Evolutionary conservation across 2,329 filamentous ascomycete species (phyloP).

Genomic region (Chaetomiaceae sp.): DNA sequence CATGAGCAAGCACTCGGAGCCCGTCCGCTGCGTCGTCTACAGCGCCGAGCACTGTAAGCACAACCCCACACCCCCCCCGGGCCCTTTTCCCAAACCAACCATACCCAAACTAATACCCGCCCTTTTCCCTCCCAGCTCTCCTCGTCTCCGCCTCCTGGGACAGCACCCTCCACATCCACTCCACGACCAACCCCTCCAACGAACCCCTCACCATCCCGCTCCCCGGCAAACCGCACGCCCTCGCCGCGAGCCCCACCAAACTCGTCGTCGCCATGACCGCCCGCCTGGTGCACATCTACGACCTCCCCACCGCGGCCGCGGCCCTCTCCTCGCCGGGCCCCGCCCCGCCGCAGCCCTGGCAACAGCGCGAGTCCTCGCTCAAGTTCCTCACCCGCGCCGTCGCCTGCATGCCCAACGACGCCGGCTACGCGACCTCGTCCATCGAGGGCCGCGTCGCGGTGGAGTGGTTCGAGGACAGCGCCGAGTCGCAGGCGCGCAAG

Average conservation of each 20-base stretch:
- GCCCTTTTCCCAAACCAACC: neutral
- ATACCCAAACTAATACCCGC: neutral
- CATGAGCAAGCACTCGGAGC: slow-evolving; percentile 71
- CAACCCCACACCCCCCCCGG: neutral
- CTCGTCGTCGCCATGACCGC: slow-evolving; percentile 94
- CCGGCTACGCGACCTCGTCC: slow-evolving; percentile 83
- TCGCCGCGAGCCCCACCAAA: slow-evolving; percentile 72
- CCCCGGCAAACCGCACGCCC: slow-evolving; percentile 82
- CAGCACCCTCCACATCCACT: slow-evolving; percentile 79
- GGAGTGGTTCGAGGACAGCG: slow-evolving; percentile 92
- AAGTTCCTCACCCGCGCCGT: slow-evolving; percentile 95
- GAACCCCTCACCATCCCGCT: slow-evolving; percentile 63
- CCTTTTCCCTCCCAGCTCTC: slow-evolving; percentile 45
- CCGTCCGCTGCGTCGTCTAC: slow-evolving; percentile 81
- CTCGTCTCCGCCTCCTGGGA: slow-evolving; percentile 94
- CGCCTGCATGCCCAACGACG: slow-evolving; percentile 93
- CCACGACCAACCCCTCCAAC: slow-evolving; percentile 50
- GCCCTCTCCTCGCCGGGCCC: slow-evolving; percentile 48
- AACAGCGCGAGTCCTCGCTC: slow-evolving; percentile 86
- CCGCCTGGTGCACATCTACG: slow-evolving; percentile 91
- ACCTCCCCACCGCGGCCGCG: slow-evolving; percentile 63
- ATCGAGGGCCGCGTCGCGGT: slow-evolving; percentile 96
- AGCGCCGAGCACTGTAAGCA: slow-evolving; percentile 63
- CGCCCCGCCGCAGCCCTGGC: slow-evolving; percentile 66
- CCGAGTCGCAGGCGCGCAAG: slow-evolving; percentile 83